These are phyloP conservation scores for Rhexocercosporidium sp. DNA, from an alignment of 2,329 filamentous ascomycete species.

Conservation along the genomic window DNA sequence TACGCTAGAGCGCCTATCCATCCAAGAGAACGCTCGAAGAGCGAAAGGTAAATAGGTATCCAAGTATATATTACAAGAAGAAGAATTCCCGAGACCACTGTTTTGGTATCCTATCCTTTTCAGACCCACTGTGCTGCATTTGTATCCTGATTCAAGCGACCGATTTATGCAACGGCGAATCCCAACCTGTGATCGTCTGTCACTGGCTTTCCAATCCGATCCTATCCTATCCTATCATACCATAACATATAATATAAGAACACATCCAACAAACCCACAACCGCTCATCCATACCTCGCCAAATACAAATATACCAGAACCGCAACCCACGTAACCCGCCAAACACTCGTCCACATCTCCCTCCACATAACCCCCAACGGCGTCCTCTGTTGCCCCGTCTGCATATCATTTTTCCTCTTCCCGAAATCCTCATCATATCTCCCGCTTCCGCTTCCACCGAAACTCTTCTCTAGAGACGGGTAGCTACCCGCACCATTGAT, in stretches of 20 bases:
- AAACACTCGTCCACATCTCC: slow-evolving; percentile 67
- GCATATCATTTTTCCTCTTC: slow-evolving; percentile 9
- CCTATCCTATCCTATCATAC: not conserved
- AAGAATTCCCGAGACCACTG: not conserved
- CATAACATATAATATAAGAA: not conserved
- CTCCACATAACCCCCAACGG: slow-evolving; percentile 54
- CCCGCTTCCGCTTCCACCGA: slow-evolving; percentile 21
- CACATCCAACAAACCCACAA: not conserved
- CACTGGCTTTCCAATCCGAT: too few relatives aligned
- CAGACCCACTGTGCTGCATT: too few relatives aligned
- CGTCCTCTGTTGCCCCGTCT: slow-evolving; percentile 24
- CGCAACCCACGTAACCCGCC: slow-evolving; percentile 67
- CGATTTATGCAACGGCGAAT: too few relatives aligned
- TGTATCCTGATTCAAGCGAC: too few relatives aligned
- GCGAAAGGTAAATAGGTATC: not conserved
- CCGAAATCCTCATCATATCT: slow-evolving; percentile 17
- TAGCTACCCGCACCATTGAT: slow-evolving; percentile 24
- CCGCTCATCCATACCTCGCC: slow-evolving; percentile 19
- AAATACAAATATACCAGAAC: slow-evolving; percentile 19
- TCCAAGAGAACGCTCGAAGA: not conserved
- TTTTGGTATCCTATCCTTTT: not conserved
- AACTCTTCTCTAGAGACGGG: not conserved
- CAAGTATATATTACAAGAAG: slow-evolving; percentile 9
- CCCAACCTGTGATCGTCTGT: too few relatives aligned
- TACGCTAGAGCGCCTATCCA: not conserved